Base-by-base conservation (phyloP, 2,329 filamentous ascomycete species). In the Aspergillus udagawae region DNA sequence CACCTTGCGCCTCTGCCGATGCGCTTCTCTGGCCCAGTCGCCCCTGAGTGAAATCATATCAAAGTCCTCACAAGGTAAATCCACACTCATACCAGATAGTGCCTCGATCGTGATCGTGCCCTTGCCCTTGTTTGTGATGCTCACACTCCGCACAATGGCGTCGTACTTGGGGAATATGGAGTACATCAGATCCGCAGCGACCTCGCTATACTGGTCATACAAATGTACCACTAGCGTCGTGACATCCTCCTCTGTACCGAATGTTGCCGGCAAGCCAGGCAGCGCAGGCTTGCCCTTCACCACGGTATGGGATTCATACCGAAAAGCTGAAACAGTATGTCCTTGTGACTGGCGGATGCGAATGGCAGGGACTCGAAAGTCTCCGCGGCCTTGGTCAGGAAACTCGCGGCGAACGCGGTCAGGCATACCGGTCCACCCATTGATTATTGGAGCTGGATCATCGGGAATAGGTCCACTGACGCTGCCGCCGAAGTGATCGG, bases 81-180 rank as follows among this genome's bases (percentile, higher is more conserved):
- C 86, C 1, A 85, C 77, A 57, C 83, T 86, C 61, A 87, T 79
- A 63, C 84, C 87, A 1, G 84, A 80, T 3, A 86, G 75, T 59
- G 82, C 78, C 56, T 86, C 79, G 6, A 87, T 74, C 0, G 77
- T 79, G 21, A 86, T 80, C 17, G 79, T 75, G 9, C 70, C 70
- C 1, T 77, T 74, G 3, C 85, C 82, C 52, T 82, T 77, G 64
- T 88, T 88, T 1, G 80, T 85, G 51, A 88, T 77, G 27, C 79
- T 81, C 62, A 86, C 84, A 65, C 84, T 87, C 25, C 85, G 77
- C 2, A 81, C 82, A 49, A 88, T 77, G 12, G 85, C 83, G 63
- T 87, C 83, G 61, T 84, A 80, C 49, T 78, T 72, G 0, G 85
- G 84, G 57, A 88, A 88, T 49, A 88, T 77, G 0, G 85, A 88